Conservation (phyloP, 768 basidiomycete species). For the Suillus fuscotomentosus region DNA sequence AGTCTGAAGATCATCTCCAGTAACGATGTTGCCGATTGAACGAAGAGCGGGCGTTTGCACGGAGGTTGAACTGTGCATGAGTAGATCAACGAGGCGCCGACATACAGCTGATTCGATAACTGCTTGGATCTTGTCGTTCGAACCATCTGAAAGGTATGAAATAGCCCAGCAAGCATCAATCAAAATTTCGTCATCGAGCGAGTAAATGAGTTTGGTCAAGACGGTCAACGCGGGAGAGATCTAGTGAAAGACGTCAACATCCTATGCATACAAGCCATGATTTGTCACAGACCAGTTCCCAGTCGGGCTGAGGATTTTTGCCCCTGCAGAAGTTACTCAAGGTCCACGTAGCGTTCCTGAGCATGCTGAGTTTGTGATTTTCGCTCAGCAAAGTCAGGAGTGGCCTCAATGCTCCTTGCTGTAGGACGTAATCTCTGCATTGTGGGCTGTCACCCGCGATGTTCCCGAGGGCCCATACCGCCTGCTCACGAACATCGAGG, state of each 20-base stretch:
- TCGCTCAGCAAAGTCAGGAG: constrained; percentile 87
- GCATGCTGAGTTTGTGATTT: constrained; percentile 98
- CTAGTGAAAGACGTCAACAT: constrained; percentile 41
- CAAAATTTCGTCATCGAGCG: constrained; percentile 96
- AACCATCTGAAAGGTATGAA: constrained; percentile 97
- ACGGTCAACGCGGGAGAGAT: constrained; percentile 97
- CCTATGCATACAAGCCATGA: constrained; percentile 12
- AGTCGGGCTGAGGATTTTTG: constrained; percentile 96
- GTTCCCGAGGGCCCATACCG: constrained; percentile 99
- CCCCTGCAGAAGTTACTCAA: constrained; percentile 99
- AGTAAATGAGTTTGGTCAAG: constrained; percentile 97
- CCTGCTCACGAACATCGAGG: constrained; percentile 97
- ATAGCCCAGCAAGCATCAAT: constrained; percentile 99
- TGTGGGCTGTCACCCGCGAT: constrained; percentile 98
- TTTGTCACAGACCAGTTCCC: constrained; percentile 76
- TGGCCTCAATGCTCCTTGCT: constrained; percentile 91
- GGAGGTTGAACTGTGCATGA: no score
- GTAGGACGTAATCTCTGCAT: constrained; percentile 95
- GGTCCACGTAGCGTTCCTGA: constrained; percentile 98
- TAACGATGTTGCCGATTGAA: no score
- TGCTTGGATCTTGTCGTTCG: constrained; percentile 50
- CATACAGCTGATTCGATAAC: no score
- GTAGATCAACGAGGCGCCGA: no score
- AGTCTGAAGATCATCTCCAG: no score
- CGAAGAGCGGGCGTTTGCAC: no score